Evolutionary conservation across 2,329 filamentous ascomycete species (phyloP).

Genomic region (Penicillium paneum): DNA sequence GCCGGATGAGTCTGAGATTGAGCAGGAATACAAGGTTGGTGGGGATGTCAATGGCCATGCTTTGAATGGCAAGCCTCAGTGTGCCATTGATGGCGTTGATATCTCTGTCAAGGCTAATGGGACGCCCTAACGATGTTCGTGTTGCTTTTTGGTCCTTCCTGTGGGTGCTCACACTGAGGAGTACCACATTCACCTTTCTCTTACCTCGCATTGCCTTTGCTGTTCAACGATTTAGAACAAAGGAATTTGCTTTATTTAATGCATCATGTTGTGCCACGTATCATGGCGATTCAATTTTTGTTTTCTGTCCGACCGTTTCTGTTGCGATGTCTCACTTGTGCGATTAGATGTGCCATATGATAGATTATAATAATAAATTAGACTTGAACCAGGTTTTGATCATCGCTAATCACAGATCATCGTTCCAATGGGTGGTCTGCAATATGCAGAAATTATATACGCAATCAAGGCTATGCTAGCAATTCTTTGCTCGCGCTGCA

Average conservation of each 20-base stretch:
- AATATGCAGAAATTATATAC: not conserved
- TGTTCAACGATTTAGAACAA: not conserved
- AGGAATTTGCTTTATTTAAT: no score
- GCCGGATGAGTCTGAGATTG: slow-evolving; percentile 43
- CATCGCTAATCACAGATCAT: not conserved
- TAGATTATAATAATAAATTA: not conserved
- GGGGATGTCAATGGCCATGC: not conserved
- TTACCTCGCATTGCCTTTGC: not conserved
- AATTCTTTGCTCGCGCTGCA: not conserved
- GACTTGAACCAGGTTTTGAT: not conserved
- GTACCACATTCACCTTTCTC: not conserved
- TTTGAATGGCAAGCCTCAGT: not conserved
- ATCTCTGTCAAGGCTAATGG: not conserved
- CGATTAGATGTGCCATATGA: not conserved
- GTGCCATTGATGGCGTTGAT: not conserved
- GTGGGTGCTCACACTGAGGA: not conserved
- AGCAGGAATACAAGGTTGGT: slow-evolving; percentile 42
- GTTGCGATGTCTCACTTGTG: not conserved
- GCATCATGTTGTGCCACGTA: not conserved
- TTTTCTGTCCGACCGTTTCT: not conserved
- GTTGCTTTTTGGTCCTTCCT: not conserved
- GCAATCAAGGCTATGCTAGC: not conserved
- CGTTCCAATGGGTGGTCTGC: not conserved
- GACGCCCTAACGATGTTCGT: not conserved
- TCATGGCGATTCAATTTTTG: not conserved